These are phyloP conservation scores for Hyaloscypha finlandica DNA, from an alignment of 495 filamentous ascomycete species.

Conservation along the genomic window DNA sequence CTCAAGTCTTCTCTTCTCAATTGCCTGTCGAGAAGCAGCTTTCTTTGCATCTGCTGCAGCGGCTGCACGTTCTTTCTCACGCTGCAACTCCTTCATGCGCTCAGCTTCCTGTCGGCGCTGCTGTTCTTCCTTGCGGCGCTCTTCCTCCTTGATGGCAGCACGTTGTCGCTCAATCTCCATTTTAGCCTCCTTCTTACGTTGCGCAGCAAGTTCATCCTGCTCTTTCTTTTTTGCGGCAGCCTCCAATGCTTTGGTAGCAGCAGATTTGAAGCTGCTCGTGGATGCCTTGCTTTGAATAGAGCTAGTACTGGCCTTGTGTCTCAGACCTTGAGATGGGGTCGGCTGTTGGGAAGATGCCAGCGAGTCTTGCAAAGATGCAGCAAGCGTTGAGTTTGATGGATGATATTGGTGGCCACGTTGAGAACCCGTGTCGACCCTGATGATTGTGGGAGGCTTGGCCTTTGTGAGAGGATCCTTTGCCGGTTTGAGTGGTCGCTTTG, in stretches of 20 bases:
- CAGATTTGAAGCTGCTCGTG: slow-evolving; percentile 67
- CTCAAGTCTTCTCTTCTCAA: slow-evolving; percentile 62
- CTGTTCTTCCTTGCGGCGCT: slow-evolving; percentile 52
- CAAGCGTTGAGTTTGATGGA: slow-evolving; percentile 56
- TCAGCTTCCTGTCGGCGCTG: slow-evolving; percentile 48
- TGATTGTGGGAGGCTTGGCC: slow-evolving; percentile 73
- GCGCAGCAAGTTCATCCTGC: slow-evolving; percentile 73
- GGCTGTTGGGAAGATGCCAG: slow-evolving; percentile 48
- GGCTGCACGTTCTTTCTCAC: slow-evolving; percentile 37
- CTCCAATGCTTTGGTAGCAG: slow-evolving; percentile 65
- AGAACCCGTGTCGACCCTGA: slow-evolving; percentile 72
- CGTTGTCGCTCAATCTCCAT: slow-evolving; percentile 76
- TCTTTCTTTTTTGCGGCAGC: slow-evolving; percentile 76
- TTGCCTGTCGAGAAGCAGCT: slow-evolving; percentile 67
- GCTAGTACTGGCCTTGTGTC: slow-evolving; percentile 68
- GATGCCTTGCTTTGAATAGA: slow-evolving; percentile 68
- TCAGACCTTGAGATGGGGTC: slow-evolving; percentile 42
- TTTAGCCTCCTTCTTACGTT: slow-evolving; percentile 78
- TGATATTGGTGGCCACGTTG: slow-evolving; percentile 58
- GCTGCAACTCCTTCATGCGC: slow-evolving; percentile 51
- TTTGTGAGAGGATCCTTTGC: slow-evolving; percentile 67
- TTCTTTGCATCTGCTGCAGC: slow-evolving; percentile 57
- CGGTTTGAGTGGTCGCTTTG: slow-evolving; percentile 67
- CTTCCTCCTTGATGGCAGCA: slow-evolving; percentile 60
- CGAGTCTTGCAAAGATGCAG: slow-evolving; percentile 62